phyloP scores from a whole-genome alignment of 2,329 filamentous ascomycete genomes.

The Chalaropsis thielavioides region DNA sequence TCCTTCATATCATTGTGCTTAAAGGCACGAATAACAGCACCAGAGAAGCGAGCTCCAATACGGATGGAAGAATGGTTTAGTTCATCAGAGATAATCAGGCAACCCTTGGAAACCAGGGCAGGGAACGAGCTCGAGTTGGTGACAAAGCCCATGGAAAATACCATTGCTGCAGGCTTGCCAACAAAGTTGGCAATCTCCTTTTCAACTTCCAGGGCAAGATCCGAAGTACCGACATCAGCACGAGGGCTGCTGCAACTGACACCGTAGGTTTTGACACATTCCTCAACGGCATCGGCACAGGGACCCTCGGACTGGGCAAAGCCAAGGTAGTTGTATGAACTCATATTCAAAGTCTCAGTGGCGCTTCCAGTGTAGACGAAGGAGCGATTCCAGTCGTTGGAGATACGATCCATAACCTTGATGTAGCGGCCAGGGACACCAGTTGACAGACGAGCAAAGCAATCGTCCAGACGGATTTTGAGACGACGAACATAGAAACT shows the following conservation, averaged over 20 bases:
- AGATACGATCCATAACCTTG: slow-evolving; percentile 79
- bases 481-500: slow-evolving; percentile 91
- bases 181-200: slow-evolving; percentile 79
- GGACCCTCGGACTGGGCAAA: slow-evolving; percentile 96
- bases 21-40: slow-evolving; percentile 89
- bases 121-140: slow-evolving; percentile 92
- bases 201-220: slow-evolving; percentile 81
- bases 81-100: slow-evolving; percentile 89
- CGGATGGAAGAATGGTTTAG: slow-evolving; percentile 96
- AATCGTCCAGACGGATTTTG: slow-evolving; percentile 92
- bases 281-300: slow-evolving; percentile 85
- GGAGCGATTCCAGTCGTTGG: slow-evolving; percentile 78
- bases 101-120: slow-evolving; percentile 81
- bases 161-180: slow-evolving; percentile 85
- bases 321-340: slow-evolving; percentile 97
- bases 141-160: slow-evolving; percentile 98
- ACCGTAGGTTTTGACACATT: slow-evolving; percentile 70
- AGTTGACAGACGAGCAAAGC: slow-evolving; percentile 81
- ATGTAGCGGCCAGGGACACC: slow-evolving; percentile 91
- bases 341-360: slow-evolving; percentile 95
- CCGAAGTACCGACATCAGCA: slow-evolving; percentile 70
- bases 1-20: slow-evolving; percentile 93
- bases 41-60: slow-evolving; percentile 83
- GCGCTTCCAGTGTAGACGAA: slow-evolving; percentile 81
- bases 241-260: slow-evolving; percentile 70